Base-by-base conservation (phyloP, 75 land plant genomes). In the Selaginella tamariscina region DNA sequence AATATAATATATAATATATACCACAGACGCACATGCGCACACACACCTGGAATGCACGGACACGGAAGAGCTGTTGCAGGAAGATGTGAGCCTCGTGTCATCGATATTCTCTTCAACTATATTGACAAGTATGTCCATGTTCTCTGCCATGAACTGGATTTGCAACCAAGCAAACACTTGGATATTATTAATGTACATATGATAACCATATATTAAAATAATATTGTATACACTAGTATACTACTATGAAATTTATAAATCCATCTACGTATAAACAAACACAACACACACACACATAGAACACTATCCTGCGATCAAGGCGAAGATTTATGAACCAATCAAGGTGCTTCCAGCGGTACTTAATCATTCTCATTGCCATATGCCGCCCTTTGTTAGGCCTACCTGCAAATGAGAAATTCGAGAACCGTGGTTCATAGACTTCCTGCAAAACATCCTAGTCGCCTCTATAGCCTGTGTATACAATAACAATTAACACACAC, bases 31-130 rank as follows among this genome's bases (percentile, higher is more conserved):
- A n/a, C n/a, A n/a, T n/a, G n/a, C n/a, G n/a, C n/a, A n/a, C n/a
- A n/a, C n/a, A n/a, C n/a, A n/a, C n/a, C n/a, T n/a, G n/a, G 26
- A 59, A 27, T 5, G 21, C 26, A 23, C 62, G 27, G 26, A 23
- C 62, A 59, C 26, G 62, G 27, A 59, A 59, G 27, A 59, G 62
- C 62, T 59, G 62, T 21, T 8, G 62, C 18, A 59, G 62, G 27
- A 59, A 39, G 49, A 5, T 39, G 15, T 39, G 49, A 39, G 49
- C 49, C 49, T 39, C 8, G 9, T 26, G 26, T 59, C 62, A 9
- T 59, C 24, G 26, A 59, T 59, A 23, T 5, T 59, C n/a, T 59
- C 62, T n/a, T 59, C 62, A 21, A 59, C n/a, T 5, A 27, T 59
- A 9, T 2, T 9, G 18, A 23, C 24, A 2, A 59, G 26, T 8